phyloP scores from a whole-genome alignment of 768 basidiomycete species.

The Solioccasus polychromus region DNA sequence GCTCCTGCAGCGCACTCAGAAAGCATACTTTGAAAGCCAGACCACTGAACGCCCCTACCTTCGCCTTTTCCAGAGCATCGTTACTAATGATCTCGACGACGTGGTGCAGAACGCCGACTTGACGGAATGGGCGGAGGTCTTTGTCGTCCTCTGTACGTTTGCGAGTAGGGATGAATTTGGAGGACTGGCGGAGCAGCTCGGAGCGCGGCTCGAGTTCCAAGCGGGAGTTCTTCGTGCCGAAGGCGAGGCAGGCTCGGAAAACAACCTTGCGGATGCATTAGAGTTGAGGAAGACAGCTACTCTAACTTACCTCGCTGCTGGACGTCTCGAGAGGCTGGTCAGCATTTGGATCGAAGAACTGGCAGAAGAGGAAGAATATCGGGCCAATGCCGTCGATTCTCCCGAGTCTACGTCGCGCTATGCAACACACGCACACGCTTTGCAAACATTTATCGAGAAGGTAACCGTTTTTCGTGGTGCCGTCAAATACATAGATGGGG shows the following conservation, averaged over 20 bases:
- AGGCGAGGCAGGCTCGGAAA: constrained; percentile 38
- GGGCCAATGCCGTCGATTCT: constrained; percentile 40
- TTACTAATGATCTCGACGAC: constrained; percentile 87
- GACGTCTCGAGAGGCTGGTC: constrained; percentile 81
- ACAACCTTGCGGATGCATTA: constrained; percentile 32
- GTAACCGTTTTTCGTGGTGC: constrained; percentile 92
- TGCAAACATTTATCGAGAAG: constrained; percentile 96
- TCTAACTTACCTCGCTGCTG: constrained; percentile 89
- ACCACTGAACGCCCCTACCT: constrained; percentile 80
- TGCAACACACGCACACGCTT: constrained; percentile 76
- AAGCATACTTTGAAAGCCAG: constrained; percentile 86
- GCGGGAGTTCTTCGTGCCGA: constrained; percentile 58
- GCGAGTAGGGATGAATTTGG: constrained; percentile 82
- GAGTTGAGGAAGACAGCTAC: constrained; percentile 84
- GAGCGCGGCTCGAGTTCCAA: constrained; percentile 85
- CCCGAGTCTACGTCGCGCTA: constrained; percentile 54
- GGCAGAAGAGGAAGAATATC: constrained; percentile 71
- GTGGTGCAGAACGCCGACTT: constrained; percentile 96
- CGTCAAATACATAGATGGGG: constrained; percentile 72
- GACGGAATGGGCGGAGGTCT: constrained; percentile 93
- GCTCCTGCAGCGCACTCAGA: constrained; percentile 83
- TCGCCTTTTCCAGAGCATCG: constrained; percentile 91
- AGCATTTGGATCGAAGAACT: constrained; percentile 92
- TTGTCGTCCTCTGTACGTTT: constrained; percentile 95
- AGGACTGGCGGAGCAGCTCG: constrained; percentile 87